phyloP scores from a whole-genome alignment of 306 rosid genomes.

The Pterocarpus macrocarpus region DNA sequence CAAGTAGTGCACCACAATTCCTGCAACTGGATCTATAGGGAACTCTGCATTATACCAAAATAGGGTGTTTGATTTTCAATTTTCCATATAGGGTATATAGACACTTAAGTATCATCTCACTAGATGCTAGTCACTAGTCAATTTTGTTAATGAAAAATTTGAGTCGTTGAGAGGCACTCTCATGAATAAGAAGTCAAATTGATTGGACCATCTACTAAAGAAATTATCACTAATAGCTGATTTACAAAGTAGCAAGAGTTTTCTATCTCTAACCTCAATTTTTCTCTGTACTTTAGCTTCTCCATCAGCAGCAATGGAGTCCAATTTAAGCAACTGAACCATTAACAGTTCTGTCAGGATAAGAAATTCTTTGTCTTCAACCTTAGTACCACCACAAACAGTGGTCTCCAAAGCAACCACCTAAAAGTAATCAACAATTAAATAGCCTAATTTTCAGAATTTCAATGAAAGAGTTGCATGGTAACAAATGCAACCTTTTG shows the following conservation, averaged over 20 bases:
- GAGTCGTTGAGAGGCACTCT: neutral
- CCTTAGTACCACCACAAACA: slow-evolving; percentile 50
- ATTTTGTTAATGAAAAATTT: neutral
- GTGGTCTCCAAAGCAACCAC: slow-evolving; percentile 60
- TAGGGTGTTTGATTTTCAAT: neutral
- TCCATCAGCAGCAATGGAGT: slow-evolving; percentile 66
- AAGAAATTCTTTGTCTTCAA: slow-evolving; percentile 62
- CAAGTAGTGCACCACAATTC: neutral
- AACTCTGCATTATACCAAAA: slow-evolving; percentile 1
- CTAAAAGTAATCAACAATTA: slow-evolving; percentile 44
- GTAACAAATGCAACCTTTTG: slow-evolving; percentile 60
- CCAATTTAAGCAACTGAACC: slow-evolving; percentile 76
- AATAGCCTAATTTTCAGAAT: no score
- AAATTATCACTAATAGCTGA: neutral
- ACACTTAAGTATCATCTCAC: neutral
- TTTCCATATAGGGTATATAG: neutral
- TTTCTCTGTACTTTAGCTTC: slow-evolving; percentile 73
- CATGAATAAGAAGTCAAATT: slow-evolving; percentile 7
- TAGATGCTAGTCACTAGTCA: neutral
- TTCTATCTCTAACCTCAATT: slow-evolving; percentile 60
- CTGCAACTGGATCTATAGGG: neutral
- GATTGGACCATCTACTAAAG: neutral
- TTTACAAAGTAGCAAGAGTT: neutral
- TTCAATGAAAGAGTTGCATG: neutral
- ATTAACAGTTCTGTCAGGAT: slow-evolving; percentile 68